These are phyloP conservation scores for Chaetoscypha palmicola DNA, from an alignment of 2,329 filamentous ascomycete genomes.

Conservation along the genomic window DNA sequence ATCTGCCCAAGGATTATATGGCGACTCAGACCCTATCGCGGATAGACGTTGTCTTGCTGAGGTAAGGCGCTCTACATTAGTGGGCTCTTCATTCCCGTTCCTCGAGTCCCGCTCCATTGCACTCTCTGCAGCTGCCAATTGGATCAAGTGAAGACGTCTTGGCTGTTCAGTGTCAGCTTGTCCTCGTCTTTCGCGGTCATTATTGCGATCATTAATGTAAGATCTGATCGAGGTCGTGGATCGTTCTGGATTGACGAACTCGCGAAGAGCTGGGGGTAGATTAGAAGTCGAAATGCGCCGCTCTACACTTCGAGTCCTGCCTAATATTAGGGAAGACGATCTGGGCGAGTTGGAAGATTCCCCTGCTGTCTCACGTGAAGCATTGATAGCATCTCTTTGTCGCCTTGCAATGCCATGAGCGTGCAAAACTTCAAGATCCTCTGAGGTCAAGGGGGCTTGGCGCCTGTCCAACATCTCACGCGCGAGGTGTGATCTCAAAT, in stretches of 20 bases:
- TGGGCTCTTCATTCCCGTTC: slow-evolving; percentile 23
- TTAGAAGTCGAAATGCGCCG: slow-evolving; percentile 20
- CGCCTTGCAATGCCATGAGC: slow-evolving; percentile 48
- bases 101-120: slow-evolving; percentile 17
- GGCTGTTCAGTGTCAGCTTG: slow-evolving; percentile 16
- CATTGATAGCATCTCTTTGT: slow-evolving; percentile 29
- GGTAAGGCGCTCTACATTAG: slow-evolving; percentile 20
- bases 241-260: slow-evolving; percentile 28
- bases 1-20: slow-evolving; percentile 35
- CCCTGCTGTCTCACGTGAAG: slow-evolving; percentile 18
- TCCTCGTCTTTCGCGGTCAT: slow-evolving; percentile 27
- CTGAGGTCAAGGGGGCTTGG: slow-evolving; percentile 45
- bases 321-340: slow-evolving; percentile 5
- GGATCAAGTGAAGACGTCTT: slow-evolving; percentile 23
- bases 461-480: slow-evolving; percentile 35
- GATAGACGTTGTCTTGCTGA: slow-evolving; percentile 20
- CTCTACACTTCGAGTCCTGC: slow-evolving; percentile 10
- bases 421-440: slow-evolving; percentile 51
- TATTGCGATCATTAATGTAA: slow-evolving; percentile 32
- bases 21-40: slow-evolving; percentile 24
- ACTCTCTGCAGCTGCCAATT: slow-evolving; percentile 23
- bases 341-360: slow-evolving; percentile 15
- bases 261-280: slow-evolving; percentile 26
- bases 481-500: slow-evolving; percentile 22
- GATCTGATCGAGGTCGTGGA: slow-evolving; percentile 27